Base-by-base conservation (phyloP, 306 rosid species). In the Carpinus fangiana region DNA sequence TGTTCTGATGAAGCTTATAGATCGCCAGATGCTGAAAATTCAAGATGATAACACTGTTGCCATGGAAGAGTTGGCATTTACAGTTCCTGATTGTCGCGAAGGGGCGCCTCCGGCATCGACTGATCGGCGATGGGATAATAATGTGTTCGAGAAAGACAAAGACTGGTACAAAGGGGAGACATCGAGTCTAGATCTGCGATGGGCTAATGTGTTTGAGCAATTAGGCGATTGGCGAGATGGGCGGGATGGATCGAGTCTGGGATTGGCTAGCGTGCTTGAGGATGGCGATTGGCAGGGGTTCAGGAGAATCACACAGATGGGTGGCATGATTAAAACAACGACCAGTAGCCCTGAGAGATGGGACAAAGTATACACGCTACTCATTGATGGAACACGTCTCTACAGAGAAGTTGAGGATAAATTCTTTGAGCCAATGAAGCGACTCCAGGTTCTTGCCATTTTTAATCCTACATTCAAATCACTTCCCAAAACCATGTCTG, bases 1-100 rank as follows among this genome's bases (percentile, higher is more conserved):
- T 12, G 77, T 76, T 34, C 12, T 85, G 78, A 82, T 82, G 86
- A 47, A 85, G 38, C 82, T 82, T 12, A 76, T 82, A 41, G 52
- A 73, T 28, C 34, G 57, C 47, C 73, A 76, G 14, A 53, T 85
- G 71, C 77, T 85, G 56, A 79, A 54, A 76, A 61, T 67, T 0
- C 70, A 68, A 7, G 74, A 68, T 38, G 82, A 72, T 54, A 73
- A 76, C 60, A 55, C 68, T 20, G 70, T 80, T 11, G 17, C 16
- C 20, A 60, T 79, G 70, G 84, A 75, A 46, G 54, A 54, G 52
- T 16, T 59, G 5, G 65, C 36, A 12, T 38, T n/a, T 0, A 8
- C 12, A 2, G 2, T 73, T 43, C 65, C 61, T 31, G 84, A 73
- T 69, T 31, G 34, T 1, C 34, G 2, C 34, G 2, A 2, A 23